phyloP scores from a whole-genome alignment of 192 early-diverging fungal species.

The Backusella australiensis region DNA sequence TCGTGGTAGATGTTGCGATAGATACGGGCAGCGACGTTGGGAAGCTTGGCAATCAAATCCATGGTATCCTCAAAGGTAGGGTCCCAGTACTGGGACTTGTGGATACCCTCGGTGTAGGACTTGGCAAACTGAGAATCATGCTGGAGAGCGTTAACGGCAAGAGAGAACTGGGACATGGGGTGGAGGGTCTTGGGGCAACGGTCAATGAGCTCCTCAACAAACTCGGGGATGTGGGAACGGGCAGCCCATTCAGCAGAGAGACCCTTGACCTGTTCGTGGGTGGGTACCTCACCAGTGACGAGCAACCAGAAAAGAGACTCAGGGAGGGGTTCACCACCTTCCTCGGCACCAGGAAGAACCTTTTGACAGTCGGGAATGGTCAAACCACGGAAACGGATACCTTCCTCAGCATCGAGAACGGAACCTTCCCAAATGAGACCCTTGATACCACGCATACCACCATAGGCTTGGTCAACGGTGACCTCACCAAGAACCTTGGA shows the following conservation, averaged over 20 bases:
- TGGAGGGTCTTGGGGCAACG: constrained; percentile 98
- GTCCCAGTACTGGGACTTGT: constrained; percentile 97
- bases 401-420: constrained; percentile 96
- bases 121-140: constrained; percentile 95
- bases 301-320: constrained; percentile 98
- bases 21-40: constrained; percentile 94
- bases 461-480: constrained; percentile 97
- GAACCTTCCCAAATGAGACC: constrained; percentile 98
- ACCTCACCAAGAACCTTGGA: constrained; percentile 86
- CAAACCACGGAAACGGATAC: constrained; percentile 96
- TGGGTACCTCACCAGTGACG: constrained; percentile 96
- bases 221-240: constrained; percentile 84
- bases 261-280: constrained; percentile 83
- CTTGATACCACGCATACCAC: constrained; percentile 99
- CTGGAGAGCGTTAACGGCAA: constrained; percentile 97
- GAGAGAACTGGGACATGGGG: constrained; percentile 98
- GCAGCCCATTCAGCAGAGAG: constrained; percentile 97
- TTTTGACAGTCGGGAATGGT: constrained; percentile 97
- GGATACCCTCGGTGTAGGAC: constrained; percentile 90
- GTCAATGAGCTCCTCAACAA: constrained; percentile 97
- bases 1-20: constrained; percentile 99
- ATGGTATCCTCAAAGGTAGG: constrained; percentile 95
- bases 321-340: constrained; percentile 90
- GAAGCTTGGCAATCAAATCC: constrained; percentile 98
- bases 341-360: constrained; percentile 82